Evolutionary conservation across 2,329 filamentous ascomycete species (phyloP).

Genomic region (Myriosclerotinia duriaeana): DNA sequence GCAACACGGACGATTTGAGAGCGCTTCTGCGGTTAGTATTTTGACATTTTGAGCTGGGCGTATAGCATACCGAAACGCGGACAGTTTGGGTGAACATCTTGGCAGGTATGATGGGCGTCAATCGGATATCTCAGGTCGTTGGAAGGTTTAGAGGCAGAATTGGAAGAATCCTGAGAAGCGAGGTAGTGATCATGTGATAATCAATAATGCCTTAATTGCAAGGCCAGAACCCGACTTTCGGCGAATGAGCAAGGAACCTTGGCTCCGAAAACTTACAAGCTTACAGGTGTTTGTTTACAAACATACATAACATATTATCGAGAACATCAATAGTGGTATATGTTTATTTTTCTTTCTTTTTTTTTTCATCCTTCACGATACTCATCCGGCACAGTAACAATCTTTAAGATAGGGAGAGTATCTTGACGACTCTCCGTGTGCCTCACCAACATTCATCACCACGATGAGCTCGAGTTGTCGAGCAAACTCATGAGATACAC

Average conservation of each 20-base stretch:
- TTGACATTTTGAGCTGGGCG: constrained; percentile 28
- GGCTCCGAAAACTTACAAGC: not conserved
- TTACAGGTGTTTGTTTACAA: not conserved
- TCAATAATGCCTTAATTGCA: not conserved
- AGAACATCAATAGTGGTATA: not conserved
- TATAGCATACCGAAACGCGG: constrained; percentile 40
- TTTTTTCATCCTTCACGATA: not conserved
- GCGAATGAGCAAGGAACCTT: constrained; percentile 5
- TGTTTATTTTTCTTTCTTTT: not conserved
- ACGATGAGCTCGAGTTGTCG: not conserved
- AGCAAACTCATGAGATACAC: not conserved
- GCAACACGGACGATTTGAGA: constrained; percentile 41
- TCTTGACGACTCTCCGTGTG: not conserved
- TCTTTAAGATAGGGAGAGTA: not conserved
- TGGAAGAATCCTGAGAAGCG: constrained; percentile 28
- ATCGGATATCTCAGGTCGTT: constrained; percentile 23
- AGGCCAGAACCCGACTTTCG: constrained; percentile 14
- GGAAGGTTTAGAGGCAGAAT: constrained; percentile 24
- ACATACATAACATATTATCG: not conserved
- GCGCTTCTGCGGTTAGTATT: constrained; percentile 38
- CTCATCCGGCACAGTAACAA: not conserved
- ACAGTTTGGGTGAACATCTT: constrained; percentile 42
- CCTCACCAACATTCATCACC: not conserved
- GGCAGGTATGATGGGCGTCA: constrained; percentile 23
- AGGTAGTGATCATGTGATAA: constrained; percentile 21